Evolutionary conservation across 768 basidiomycete species (phyloP).

Genomic region (Tremella mesenterica): DNA sequence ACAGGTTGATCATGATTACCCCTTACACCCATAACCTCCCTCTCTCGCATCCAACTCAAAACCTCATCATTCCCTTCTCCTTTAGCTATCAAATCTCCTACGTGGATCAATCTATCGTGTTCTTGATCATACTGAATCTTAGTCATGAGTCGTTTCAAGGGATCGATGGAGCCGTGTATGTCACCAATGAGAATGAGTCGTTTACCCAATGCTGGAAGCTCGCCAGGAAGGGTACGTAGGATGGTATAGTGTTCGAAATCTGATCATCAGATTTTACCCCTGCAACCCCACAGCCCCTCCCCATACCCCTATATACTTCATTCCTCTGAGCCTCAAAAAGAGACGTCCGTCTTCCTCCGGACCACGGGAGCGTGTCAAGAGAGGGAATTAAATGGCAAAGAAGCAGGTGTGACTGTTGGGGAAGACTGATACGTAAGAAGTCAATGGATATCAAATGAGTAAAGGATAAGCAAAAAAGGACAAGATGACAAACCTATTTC

Average conservation of each 20-base stretch:
- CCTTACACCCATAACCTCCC: slow-evolving; percentile 68
- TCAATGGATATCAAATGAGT: too few species aligned
- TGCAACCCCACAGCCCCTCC: too few species aligned
- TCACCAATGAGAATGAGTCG: slow-evolving; percentile 77
- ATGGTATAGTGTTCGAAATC: slow-evolving; percentile 43
- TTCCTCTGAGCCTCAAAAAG: too few species aligned
- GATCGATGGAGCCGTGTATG: slow-evolving; percentile 69
- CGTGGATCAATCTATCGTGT: slow-evolving; percentile 58
- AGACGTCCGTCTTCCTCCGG: too few species aligned
- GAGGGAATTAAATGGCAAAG: too few species aligned
- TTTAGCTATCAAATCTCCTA: slow-evolving; percentile 75
- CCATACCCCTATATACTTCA: too few species aligned
- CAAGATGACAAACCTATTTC: not conserved
- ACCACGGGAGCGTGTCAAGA: too few species aligned
- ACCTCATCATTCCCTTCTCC: slow-evolving; percentile 55
- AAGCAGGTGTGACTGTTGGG: too few species aligned
- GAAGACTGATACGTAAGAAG: too few species aligned
- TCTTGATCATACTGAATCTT: slow-evolving; percentile 61
- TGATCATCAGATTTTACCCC: slow-evolving; percentile 1
- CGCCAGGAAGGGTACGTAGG: slow-evolving; percentile 32
- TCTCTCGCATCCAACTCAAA: slow-evolving; percentile 56
- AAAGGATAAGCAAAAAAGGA: too few species aligned
- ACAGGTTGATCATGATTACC: slow-evolving; percentile 83
- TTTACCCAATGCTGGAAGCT: slow-evolving; percentile 22
- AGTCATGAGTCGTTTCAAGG: slow-evolving; percentile 57